Base-by-base conservation (phyloP, 2,329 filamentous ascomycete species). In the Elsinoe ampelina region DNA sequence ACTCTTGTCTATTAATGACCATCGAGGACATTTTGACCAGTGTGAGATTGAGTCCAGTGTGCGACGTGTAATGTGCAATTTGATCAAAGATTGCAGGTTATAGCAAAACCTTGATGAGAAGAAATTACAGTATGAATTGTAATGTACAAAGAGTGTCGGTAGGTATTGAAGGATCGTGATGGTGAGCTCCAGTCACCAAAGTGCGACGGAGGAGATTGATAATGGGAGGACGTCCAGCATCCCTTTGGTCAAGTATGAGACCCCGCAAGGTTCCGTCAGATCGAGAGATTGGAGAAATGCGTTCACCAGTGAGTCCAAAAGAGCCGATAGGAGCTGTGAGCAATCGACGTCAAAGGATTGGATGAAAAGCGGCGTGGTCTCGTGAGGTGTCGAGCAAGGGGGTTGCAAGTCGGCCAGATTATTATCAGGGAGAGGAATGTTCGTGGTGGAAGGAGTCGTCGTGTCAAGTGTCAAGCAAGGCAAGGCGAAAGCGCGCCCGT, bases 1-100 rank as follows among this genome's bases (percentile, higher is more conserved):
- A n/a, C 54, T 56, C 54, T 56, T 56, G 54, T 48, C 54, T 56
- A 38, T 56, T 56, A 8, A 56, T 56, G 11, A 56, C 54, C 54
- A 56, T 48, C 13, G 54, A 56, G 5, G 41, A 52, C 48, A 52
- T 52, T 22, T 10, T 52, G 19, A 38, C 8, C 26, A 11, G 26
- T 22, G 41, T 22, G 19, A 45, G 41, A 39, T 30, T 30, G 26
- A 30, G 26, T 30, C 26, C 26, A 30, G 26, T 30, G 26, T 30
- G 26, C 26, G 26, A 30, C 8, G 26, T 8, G 26, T 30, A 30
- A 30, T 30, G 26, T 30, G 26, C 26, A 30, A 8, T 30, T 30
- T 30, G 26, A 30, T 8, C 26, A 30, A 30, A 30, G 26, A 38
- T 52, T 52, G 48, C 34, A 15, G 13, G 8, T 15, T 35, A 20